Base-by-base conservation (phyloP, 2,329 filamentous ascomycete species). In the Thelonectria olida region DNA sequence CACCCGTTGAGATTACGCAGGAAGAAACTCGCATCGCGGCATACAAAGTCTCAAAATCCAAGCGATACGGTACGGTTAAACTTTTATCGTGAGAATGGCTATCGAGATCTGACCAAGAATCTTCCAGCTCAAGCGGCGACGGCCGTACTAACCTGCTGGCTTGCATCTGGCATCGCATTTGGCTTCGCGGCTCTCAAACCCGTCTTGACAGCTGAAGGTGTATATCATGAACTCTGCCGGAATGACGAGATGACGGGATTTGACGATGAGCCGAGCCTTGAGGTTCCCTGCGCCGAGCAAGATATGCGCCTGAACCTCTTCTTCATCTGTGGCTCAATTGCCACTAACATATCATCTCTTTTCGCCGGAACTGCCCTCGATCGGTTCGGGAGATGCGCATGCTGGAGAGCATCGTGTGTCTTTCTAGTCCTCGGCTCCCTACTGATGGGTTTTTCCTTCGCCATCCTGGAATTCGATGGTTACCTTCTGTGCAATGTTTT, bases 251-350 rank as follows among this genome's bases (percentile, higher is more conserved):
- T 25, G 0, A 20, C n/a, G 2, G 12, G 2, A 7, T 53, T 58
- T 7, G 52, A 58, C 5, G 58, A 70, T 2, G 65, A 72, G 69
- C 70, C 15, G 71, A 82, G n/a, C n/a, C n/a, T n/a, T 25, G 79
- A 44, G 3, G 47, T 68, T 1, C 70, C 81, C 0, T 86, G 84
- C 64, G 75, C 82, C 19, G 84, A 87, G 71, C 73, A 74, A 25
- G 72, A 74, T 10, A 85, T 88, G 56, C 83, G 83, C 55, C 82
- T 97, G 53, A 97, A 97, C 73, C 80, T 97, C 58, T 95, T 97
- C 89, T 97, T 97, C 80, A 96, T 93, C 4, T 84, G 92, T 13
- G 93, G 93, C 2, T 93, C 92, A 9, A 93, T 97, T 10, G 90
- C 87, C 4, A 96, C 92, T 19, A 97, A 97, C 69, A 90, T 97